These are phyloP conservation scores for Ascocoryne sarcoides DNA, from an alignment of 2,329 filamentous ascomycete genomes.

Conservation along the genomic window DNA sequence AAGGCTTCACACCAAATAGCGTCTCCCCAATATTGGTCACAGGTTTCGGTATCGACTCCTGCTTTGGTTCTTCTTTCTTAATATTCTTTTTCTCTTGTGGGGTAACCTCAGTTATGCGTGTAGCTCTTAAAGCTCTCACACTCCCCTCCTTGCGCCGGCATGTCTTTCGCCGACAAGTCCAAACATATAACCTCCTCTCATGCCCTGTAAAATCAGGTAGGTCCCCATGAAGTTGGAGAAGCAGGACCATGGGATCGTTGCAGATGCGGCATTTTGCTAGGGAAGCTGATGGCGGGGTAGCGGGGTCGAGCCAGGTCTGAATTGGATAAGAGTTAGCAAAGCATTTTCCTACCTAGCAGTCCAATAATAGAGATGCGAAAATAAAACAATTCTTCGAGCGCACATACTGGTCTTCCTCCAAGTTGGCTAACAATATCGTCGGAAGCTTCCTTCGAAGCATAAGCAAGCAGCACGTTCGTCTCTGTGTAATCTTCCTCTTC, in stretches of 20 bases:
- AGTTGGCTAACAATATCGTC: conserved; percentile 79
- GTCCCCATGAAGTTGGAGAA: conserved; percentile 87
- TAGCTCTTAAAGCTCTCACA: conserved; percentile 64
- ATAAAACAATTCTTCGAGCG: background rate
- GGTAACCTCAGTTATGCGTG: conserved; percentile 37
- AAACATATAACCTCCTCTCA: conserved; percentile 80
- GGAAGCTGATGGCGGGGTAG: conserved; percentile 61
- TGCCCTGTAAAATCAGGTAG: conserved; percentile 83
- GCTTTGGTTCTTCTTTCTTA: conserved; percentile 23
- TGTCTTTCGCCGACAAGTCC: conserved; percentile 66
- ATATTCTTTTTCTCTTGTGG: background rate
- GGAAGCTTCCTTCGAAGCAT: conserved; percentile 66
- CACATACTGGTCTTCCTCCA: conserved; percentile 72
- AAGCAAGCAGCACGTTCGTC: conserved; percentile 85
- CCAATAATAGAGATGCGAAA: background rate
- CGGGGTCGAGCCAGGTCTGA: conserved; percentile 71
- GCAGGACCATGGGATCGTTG: conserved; percentile 70
- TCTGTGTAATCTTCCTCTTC: conserved; percentile 54
- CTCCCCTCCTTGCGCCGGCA: conserved; percentile 80
- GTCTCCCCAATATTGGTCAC: conserved; percentile 49
- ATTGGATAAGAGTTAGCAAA: too few species aligned
- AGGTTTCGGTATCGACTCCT: conserved; percentile 23
- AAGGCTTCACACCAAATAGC: conserved; percentile 57
- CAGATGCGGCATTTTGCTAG: conserved; percentile 83
- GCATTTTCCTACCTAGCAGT: too few species aligned